phyloP scores from a whole-genome alignment of 805 yeast species.

The Kluyveromyces dobzhanskii region DNA sequence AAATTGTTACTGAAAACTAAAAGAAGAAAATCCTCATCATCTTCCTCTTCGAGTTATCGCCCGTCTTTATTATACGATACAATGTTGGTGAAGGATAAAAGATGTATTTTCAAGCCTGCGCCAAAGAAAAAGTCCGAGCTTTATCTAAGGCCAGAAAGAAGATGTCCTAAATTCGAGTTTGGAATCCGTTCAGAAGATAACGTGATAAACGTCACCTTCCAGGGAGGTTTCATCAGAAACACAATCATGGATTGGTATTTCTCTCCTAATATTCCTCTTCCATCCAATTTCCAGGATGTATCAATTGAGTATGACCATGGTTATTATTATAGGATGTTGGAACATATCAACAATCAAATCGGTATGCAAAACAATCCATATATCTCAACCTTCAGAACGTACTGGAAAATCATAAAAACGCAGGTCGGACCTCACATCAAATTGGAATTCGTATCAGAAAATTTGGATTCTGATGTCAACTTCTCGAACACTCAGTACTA shows the following conservation, averaged over 20 bases:
- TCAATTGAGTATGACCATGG: constrained; percentile 1
- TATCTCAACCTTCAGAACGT: neutral
- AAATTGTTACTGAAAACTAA: neutral
- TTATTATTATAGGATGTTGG: constrained; percentile 2
- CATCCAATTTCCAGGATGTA: constrained; percentile 1
- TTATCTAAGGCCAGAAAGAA: constrained; percentile 3
- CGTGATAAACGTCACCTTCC: neutral
- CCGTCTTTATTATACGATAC: neutral
- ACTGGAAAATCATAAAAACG: constrained; percentile 1
- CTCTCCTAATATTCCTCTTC: neutral
- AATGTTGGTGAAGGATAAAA: neutral
- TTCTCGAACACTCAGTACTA: constrained; percentile 1
- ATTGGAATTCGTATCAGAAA: neutral
- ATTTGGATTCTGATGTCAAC: neutral
- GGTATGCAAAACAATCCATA: neutral
- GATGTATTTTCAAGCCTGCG: constrained; percentile 1
- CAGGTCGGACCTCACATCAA: constrained; percentile 2
- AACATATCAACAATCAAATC: neutral
- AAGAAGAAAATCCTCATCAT: constrained; percentile 1
- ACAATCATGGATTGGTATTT: constrained; percentile 4
- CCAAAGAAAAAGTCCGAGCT: constrained; percentile 2
- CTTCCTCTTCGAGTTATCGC: neutral
- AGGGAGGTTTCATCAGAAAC: constrained; percentile 3
- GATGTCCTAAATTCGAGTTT: constrained; percentile 4
- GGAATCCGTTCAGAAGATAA: constrained; percentile 2